Base-by-base conservation (phyloP, 202 grass and related monocot genomes). In the Setaria italica region DNA sequence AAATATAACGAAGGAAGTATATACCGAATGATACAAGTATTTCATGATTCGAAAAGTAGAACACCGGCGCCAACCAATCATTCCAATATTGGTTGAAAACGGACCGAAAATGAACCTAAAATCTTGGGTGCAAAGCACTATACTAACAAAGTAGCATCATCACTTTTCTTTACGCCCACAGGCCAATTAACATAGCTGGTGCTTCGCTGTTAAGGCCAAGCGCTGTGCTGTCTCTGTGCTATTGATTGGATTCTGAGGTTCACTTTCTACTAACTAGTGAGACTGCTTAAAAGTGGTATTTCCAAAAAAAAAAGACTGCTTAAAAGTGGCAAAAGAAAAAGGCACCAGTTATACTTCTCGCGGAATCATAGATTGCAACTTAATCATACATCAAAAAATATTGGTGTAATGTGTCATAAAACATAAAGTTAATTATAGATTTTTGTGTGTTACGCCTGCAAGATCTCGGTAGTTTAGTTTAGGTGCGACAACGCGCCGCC, bases 191-290 rank as follows among this genome's bases (percentile, higher is more conserved):
- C 53, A 2, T 35, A n/a, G 67, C 80, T 72, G 80, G 53, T 82
- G 80, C 80, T 60, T 82, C n/a, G 53, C 67, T 72, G 80, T 72
- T 45, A 72, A 82, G n/a, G n/a, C 53, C 67, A 71, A 59, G 37
- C 25, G 33, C 33, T 21, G 9, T 4, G 80, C 57, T 82, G 15
- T 32, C 39, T 37, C 8, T 81, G 34, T 16, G 79, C 2, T 70
- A 30, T 17, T 82, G 21, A 60, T 60, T 45, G 3, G 53, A n/a
- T 59, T 71, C 16, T 21, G 17, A 20, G 3, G 15, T 48, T 72
- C 53, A 20, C 10, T 72, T 42, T 47, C 4, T 71, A 60, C 17
- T 32, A 45, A 9, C 42, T 25, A 59, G 6, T 57, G 37, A 33
- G 41, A 14, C 2, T 71, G 1, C 64, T 81, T 57, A 57, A 70